Percentiles rank a stretch among this genome's conserved stretches.
Conservation (phyloP, 2,329 filamentous ascomycete species). For the Bipolaris sorokiniana region DNA sequence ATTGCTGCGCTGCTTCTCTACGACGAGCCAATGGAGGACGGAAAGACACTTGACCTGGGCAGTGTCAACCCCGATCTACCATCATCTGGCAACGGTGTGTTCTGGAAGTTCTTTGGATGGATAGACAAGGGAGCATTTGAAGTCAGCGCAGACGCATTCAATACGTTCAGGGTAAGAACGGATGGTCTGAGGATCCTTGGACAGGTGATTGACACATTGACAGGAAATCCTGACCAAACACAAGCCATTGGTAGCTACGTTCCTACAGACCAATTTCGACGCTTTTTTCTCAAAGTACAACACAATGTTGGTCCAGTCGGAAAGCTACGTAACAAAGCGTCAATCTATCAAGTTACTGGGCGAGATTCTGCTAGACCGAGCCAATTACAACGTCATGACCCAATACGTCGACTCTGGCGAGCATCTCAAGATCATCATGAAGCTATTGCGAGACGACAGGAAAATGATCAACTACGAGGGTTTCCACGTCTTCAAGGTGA, state of each 20-base stretch:
- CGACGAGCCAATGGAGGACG: slow-evolving; percentile 78
- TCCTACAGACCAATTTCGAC: slow-evolving; percentile 87
- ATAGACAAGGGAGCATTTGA: slow-evolving; percentile 97
- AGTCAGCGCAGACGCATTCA: slow-evolving; percentile 96
- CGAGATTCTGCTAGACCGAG: slow-evolving; percentile 90
- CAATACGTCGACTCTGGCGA: slow-evolving; percentile 94
- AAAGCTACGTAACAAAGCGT: slow-evolving; percentile 96
- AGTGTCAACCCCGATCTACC: slow-evolving; percentile 77
- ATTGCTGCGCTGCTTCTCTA: slow-evolving; percentile 91
- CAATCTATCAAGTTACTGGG: slow-evolving; percentile 97
- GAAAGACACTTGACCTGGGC: slow-evolving; percentile 75
- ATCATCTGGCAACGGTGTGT: slow-evolving; percentile 82
- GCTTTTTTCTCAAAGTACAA: slow-evolving; percentile 94
- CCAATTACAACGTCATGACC: slow-evolving; percentile 98
- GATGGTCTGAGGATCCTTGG: not conserved
- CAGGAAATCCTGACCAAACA: slow-evolving; percentile 94
- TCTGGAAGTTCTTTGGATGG: slow-evolving; percentile 98
- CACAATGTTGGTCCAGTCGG: slow-evolving; percentile 82
- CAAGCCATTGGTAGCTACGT: slow-evolving; percentile 87
- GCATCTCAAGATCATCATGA: slow-evolving; percentile 98
- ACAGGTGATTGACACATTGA: slow-evolving; percentile 20
- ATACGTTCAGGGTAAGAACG: slow-evolving; percentile 81
- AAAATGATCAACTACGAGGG: slow-evolving; percentile 99
- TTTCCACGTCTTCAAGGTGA: slow-evolving; percentile 95
- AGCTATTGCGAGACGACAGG: slow-evolving; percentile 88